These are phyloP conservation scores for Diaporthe velutina DNA, from an alignment of 2,329 filamentous ascomycete genomes.

Conservation along the genomic window DNA sequence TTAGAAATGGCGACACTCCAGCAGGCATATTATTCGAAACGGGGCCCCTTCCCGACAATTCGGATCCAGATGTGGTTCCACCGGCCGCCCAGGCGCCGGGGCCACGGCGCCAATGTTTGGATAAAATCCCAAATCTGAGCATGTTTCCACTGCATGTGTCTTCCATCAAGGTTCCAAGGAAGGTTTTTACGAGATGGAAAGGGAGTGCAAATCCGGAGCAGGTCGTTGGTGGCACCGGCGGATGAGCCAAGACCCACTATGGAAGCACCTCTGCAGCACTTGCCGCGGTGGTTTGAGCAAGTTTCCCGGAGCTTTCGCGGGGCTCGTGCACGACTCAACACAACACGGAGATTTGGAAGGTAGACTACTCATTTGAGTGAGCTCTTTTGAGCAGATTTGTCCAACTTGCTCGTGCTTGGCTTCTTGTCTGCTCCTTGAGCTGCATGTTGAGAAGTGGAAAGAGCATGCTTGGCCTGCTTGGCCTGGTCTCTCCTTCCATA, in stretches of 20 bases:
- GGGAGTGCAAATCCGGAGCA: conserved; percentile 10
- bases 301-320: conserved; percentile 13
- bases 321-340: conserved; percentile 26
- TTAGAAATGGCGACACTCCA: conserved; percentile 3
- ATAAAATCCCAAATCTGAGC: conserved; percentile 9
- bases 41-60: conserved; percentile 15
- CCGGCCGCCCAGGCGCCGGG: conserved; percentile 19
- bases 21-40: conserved; percentile 11
- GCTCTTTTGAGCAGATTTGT: not conserved
- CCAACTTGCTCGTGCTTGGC: not conserved
- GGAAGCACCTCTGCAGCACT: conserved; percentile 19
- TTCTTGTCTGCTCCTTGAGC: not conserved
- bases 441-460: not conserved
- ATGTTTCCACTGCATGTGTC: conserved; percentile 1
- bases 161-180: not conserved
- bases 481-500: not conserved
- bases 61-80: conserved; percentile 14
- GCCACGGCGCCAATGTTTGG: conserved; percentile 5
- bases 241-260: conserved; percentile 11
- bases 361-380: not conserved
- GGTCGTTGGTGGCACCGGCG: conserved; percentile 7
- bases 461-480: not conserved
- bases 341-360: not conserved
- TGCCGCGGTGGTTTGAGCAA: conserved; percentile 19
- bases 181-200: conserved; percentile 17